Evolutionary conservation across 306 rosid genomes (phyloP), one percentile per base, ranked within the genome.

Genomic region (Myrica gale): DNA sequence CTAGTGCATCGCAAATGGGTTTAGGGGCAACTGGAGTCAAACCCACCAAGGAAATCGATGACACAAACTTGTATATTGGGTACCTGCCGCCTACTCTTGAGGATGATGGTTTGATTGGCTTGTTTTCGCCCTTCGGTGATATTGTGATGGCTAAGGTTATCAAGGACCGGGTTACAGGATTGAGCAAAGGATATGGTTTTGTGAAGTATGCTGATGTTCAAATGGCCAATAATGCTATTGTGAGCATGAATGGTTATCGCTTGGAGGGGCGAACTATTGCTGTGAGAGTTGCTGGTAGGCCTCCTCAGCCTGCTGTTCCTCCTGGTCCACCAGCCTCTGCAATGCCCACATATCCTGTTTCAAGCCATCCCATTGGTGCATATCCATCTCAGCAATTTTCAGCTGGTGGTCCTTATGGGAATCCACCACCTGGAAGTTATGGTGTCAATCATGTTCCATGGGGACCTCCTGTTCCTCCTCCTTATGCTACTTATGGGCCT

Each of bases 71-170:
- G 92, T 95, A 95, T 73, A 89, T 95, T 73, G 99, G 99, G 8
- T 95, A 95, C 77, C 78, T 95, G 86, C 99, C 99, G 7, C 97
- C 99, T 26, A 92, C 92, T 6, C 88, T 95, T 72, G 99, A 95
- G 23, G 99, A 95, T 60, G 97, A 95, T 79, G 89, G 87, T 54
- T 77, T 95, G 87, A 95, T 95, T 71, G 84, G 91, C 52, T 81
- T 95, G 83, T 95, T 95, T 84, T 88, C 93, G 55, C 90, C 93
- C 54, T 95, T 92, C 81, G 99, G 99, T 45, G 99, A 95, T 78
- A 95, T 95, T 83, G 96, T 90, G 72, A 95, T 90, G 97, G 99
- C 99, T 0, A 95, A 92, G 83, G 97, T 95, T 79, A 95, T 95
- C 69, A 95, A 84, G 90, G 99, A 92, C 63, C 84, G 97, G 48